Conservation (phyloP, 306 rosid genomes). For the Lagenaria siceraria region DNA sequence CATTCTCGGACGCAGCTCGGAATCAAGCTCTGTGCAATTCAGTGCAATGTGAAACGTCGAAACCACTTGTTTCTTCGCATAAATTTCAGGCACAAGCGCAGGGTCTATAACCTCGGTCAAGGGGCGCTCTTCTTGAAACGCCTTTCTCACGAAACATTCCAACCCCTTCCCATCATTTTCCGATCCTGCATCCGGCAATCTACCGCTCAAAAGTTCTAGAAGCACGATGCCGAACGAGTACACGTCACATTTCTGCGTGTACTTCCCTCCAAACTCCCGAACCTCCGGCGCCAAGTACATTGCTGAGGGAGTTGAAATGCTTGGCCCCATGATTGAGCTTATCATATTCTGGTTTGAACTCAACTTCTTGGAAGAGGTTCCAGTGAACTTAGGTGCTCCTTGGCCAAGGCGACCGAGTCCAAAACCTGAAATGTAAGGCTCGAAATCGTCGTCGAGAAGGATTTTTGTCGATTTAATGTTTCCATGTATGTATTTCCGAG, state of each 20-base stretch:
- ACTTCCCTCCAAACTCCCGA: constrained; percentile 36
- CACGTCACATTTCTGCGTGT: constrained; percentile 69
- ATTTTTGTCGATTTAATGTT: constrained; percentile 61
- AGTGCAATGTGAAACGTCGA: constrained; percentile 58
- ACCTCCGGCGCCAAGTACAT: constrained; percentile 55
- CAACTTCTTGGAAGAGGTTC: constrained; percentile 26
- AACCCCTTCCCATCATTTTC: constrained; percentile 43
- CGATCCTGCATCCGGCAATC: constrained; percentile 33
- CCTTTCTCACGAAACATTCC: constrained; percentile 44
- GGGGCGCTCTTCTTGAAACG: constrained; percentile 45
- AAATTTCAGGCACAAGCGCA: constrained; percentile 38
- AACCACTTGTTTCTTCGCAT: constrained; percentile 59
- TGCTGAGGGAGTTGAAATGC: constrained; percentile 25
- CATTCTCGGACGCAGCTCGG: constrained; percentile 70
- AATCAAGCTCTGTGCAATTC: constrained; percentile 60
- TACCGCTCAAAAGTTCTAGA: constrained; percentile 47
- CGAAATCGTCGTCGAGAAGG: constrained; percentile 57
- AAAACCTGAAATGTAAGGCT: constrained; percentile 53
- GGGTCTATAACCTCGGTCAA: constrained; percentile 60
- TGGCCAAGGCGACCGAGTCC: constrained; percentile 47
- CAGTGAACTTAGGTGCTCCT: constrained; percentile 21
- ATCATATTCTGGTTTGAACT: constrained; percentile 20
- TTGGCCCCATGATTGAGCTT: constrained; percentile 24
- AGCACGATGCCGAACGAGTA: constrained; percentile 58
- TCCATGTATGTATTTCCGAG: constrained; percentile 63